Conservation (phyloP, 2,329 filamentous ascomycete genomes). For the Pseudogymnoascus pannorum region DNA sequence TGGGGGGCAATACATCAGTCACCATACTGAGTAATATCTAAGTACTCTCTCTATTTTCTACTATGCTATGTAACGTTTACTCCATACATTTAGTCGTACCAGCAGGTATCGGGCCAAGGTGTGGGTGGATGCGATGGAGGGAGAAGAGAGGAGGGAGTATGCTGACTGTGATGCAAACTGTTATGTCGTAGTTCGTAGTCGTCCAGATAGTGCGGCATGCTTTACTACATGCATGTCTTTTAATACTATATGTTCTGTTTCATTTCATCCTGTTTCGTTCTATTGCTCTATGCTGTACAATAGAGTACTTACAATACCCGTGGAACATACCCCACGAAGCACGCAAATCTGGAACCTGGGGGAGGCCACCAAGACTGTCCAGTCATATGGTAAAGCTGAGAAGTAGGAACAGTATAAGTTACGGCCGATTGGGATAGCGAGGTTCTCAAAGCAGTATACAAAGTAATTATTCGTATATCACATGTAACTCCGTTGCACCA, state of each 20-base stretch:
- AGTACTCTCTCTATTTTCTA: no score
- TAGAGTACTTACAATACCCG: neutral
- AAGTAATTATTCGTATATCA: neutral
- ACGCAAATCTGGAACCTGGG: neutral
- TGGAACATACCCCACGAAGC: neutral
- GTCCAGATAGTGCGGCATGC: no score
- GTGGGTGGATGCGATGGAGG: neutral
- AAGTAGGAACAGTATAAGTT: neutral
- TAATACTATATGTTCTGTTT: neutral
- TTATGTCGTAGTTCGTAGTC: no score
- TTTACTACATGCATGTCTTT: no score
- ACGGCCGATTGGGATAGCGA: neutral
- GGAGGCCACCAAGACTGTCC: neutral
- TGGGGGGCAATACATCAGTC: slow-evolving; percentile 8
- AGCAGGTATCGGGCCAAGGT: neutral
- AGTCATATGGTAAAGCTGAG: neutral
- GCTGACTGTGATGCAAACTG: neutral
- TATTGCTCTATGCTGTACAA: no score
- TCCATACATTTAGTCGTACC: no score
- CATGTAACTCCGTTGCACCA: neutral
- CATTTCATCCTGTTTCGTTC: no score
- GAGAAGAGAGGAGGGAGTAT: no score
- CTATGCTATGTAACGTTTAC: no score
- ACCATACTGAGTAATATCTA: slow-evolving; percentile 2
- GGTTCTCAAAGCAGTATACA: neutral